Evolutionary conservation across 129 eudicot genomes (phyloP).

Genomic region (Artemisia argyi): DNA sequence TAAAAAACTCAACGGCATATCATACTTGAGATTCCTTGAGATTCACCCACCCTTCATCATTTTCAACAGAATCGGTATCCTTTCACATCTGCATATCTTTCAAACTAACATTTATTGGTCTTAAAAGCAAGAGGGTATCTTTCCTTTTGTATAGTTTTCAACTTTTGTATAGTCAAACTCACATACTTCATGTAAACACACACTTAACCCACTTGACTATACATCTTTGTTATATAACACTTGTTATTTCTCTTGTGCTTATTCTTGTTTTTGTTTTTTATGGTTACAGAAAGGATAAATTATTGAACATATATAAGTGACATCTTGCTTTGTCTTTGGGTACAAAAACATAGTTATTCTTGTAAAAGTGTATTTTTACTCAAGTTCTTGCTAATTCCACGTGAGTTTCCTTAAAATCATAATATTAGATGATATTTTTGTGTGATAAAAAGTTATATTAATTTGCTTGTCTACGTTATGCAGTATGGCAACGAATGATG

Average conservation of each 20-base stretch:
- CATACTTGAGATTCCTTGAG: not conserved
- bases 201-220: not conserved
- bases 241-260: not conserved
- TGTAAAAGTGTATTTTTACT: not conserved
- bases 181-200: slow-evolving; percentile 21
- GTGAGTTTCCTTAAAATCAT: not conserved
- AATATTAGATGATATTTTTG: not conserved
- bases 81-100: slow-evolving; percentile 21
- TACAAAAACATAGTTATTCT: not conserved
- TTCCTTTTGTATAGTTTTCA: not conserved
- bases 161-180: slow-evolving; percentile 12
- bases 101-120: not conserved
- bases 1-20: too few species aligned
- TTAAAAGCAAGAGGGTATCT: slow-evolving; percentile 24
- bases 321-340: slow-evolving; percentile 14
- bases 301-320: slow-evolving; percentile 8
- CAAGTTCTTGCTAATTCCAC: not conserved
- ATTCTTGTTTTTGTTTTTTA: slow-evolving; percentile 9
- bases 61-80: slow-evolving; percentile 16
- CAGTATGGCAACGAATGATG: slow-evolving; percentile 27
- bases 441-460: not conserved
- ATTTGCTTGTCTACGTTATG: slow-evolving; percentile 9
- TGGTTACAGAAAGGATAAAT: not conserved
- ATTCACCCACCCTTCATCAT: not conserved
- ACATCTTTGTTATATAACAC: slow-evolving; percentile 12